Conservation (phyloP, 441 rosid genomes). For the Mallotus repandus region DNA sequence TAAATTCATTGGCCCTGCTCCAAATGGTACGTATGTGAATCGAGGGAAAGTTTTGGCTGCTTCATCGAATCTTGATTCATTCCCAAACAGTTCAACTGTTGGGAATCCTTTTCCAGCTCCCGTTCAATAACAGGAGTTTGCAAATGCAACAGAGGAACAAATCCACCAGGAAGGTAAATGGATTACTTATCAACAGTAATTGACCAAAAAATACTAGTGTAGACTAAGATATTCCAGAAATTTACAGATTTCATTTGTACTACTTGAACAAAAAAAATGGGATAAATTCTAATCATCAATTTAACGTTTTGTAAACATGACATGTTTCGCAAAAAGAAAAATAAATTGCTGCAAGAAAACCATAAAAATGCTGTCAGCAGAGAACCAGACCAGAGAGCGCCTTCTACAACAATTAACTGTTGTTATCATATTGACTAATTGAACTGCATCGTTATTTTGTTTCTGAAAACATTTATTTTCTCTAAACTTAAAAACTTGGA, state of each 20-base stretch:
- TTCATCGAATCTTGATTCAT: too few species aligned
- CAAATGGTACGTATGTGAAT: too few species aligned
- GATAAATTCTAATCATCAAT: not conserved
- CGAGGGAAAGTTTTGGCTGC: too few species aligned
- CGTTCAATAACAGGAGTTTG: not conserved
- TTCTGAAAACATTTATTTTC: not conserved
- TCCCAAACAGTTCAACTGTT: too few species aligned
- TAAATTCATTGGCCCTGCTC: too few species aligned
- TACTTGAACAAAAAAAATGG: not conserved
- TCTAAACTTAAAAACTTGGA: not conserved
- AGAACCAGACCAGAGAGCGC: not conserved
- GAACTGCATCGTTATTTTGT: not conserved
- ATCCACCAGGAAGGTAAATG: not conserved
- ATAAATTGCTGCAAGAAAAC: not conserved
- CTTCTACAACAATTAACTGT: not conserved
- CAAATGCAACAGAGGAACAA: not conserved
- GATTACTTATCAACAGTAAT: not conserved
- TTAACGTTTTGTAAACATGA: not conserved
- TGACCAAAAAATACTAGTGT: not conserved
- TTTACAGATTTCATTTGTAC: not conserved
- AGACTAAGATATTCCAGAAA: not conserved
- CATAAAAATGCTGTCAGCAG: not conserved
- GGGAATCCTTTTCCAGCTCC: too few species aligned
- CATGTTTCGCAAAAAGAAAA: not conserved
- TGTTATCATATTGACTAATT: not conserved